Conservation (phyloP, 768 basidiomycete species). For the Lactarius hengduanensis region DNA sequence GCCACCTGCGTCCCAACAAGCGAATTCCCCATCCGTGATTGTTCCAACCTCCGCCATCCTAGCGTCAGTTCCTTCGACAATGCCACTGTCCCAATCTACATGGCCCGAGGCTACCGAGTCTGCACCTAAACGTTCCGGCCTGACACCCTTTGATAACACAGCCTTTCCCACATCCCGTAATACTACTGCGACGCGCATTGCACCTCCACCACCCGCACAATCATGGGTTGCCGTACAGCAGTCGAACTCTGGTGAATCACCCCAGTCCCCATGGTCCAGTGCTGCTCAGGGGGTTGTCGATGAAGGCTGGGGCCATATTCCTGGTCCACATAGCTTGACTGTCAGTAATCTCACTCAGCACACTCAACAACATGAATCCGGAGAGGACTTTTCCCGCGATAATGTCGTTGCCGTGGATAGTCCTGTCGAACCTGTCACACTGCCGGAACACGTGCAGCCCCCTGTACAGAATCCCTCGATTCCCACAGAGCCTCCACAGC, state of each 20-base stretch:
- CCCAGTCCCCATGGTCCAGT: slow-evolving; percentile 54
- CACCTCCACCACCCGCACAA: slow-evolving; percentile 29
- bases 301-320: slow-evolving; percentile 45
- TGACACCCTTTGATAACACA: slow-evolving; percentile 25
- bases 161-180: slow-evolving; percentile 27
- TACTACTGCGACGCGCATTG: slow-evolving; percentile 23
- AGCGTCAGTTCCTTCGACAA: slow-evolving; percentile 12
- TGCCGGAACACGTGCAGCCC: slow-evolving; percentile 25
- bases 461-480: slow-evolving; percentile 3
- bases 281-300: slow-evolving; percentile 47
- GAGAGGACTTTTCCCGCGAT: slow-evolving; percentile 29
- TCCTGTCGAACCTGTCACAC: slow-evolving; percentile 27
- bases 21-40: background rate
- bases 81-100: slow-evolving; percentile 15
- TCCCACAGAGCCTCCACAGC: slow-evolving; percentile 31
- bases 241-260: slow-evolving; percentile 20
- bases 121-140: slow-evolving; percentile 25
- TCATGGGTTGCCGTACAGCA: slow-evolving; percentile 22
- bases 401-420: slow-evolving; percentile 27
- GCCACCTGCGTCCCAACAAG: slow-evolving; percentile 14
- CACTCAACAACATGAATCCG: slow-evolving; percentile 49
- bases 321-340: slow-evolving; percentile 52
- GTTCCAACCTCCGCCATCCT: background rate
- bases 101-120: slow-evolving; percentile 24
- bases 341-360: slow-evolving; percentile 59